Evolutionary conservation across 2,329 filamentous ascomycete genomes (phyloP), one percentile per base, ranked within the genome.

Genomic region (Fusarium penzigii): DNA sequence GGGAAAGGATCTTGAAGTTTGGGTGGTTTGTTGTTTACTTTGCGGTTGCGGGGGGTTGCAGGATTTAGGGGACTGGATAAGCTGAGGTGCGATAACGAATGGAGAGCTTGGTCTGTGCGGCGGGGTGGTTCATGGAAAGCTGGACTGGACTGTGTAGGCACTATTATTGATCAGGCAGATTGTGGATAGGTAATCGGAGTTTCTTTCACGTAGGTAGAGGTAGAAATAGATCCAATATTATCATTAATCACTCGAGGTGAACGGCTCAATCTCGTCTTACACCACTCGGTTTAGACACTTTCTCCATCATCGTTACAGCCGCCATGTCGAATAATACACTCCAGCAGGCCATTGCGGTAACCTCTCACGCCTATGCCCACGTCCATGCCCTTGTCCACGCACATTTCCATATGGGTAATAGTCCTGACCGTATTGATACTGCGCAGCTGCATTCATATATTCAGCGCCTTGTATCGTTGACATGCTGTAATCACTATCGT

Each of bases 321-420:
- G 29, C 46, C 53, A 44, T 11, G 44, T 39, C 17, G 57, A 49
- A 17, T 56, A 48, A 13, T 61, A 44, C 9, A 61, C 55, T 14
- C 32, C 55, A 11, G 48, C 46, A 5, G 58, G 58, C 58, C 57
- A 61, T 13, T 42, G 55, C 2, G 17, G 42, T 10, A 34, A 32
- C 1, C 39, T n/a, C 20, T 29, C 42, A 16, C 41, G 42, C 10
- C 29, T 40, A 5, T 44, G 29, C 6, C 39, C 44, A 17, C 57
- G 44, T 5, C 12, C 25, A 42, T 52, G 17, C n/a, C 32, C 2
- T 39, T 52, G 20, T 17, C 46, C 41, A 16, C 50, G 29, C 1
- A 20, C n/a, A 20, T 49, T 42, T 20, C 32, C 42, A 38, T 52
- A 42, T 17, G 39, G 39, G 39, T 55, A 25, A 32, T 32, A n/a